Conservation (phyloP, 208 protist species). For the Zelonia costaricensis region DNA sequence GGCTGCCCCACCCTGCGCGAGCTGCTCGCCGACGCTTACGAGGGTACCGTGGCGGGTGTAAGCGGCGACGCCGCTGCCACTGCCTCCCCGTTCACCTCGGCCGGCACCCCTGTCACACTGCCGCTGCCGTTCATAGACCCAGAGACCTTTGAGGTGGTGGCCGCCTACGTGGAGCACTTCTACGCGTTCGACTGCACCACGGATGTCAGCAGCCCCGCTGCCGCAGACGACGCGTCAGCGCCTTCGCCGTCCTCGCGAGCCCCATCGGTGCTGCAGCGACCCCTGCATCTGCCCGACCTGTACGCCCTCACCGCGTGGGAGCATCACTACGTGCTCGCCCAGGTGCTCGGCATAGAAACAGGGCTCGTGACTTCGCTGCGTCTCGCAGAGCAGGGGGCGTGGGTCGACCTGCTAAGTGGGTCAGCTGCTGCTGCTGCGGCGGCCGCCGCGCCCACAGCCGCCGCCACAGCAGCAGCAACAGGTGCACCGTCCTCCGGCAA, state of each 20-base stretch:
- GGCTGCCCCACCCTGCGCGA: conserved; percentile 43
- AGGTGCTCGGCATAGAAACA: conserved; percentile 33
- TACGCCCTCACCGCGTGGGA: conserved; percentile 67
- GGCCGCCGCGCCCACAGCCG: neutral
- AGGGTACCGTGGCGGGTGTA: neutral
- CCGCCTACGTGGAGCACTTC: conserved; percentile 78
- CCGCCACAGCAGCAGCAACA: neutral
- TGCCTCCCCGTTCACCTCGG: neutral
- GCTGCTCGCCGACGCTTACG: conserved; percentile 31
- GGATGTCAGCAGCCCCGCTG: neutral
- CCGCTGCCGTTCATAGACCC: conserved; percentile 42
- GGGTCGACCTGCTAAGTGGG: conserved; percentile 45
- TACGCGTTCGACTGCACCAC: conserved; percentile 25
- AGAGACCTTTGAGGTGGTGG: conserved; percentile 49
- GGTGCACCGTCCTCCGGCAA: neutral
- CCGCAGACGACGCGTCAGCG: neutral
- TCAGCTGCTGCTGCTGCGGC: neutral
- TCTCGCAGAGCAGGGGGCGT: conserved; percentile 30
- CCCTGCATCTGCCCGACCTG: conserved; percentile 45
- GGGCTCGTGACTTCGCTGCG: conserved; percentile 7
- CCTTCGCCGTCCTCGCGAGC: neutral
- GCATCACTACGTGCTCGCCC: conserved; percentile 49
- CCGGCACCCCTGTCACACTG: conserved; percentile 11
- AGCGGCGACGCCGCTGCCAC: neutral
- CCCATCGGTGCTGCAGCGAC: conserved; percentile 31